Evolutionary conservation across 169 alveolate genomes (phyloP).

Genomic region (Eimeria maxima): DNA sequence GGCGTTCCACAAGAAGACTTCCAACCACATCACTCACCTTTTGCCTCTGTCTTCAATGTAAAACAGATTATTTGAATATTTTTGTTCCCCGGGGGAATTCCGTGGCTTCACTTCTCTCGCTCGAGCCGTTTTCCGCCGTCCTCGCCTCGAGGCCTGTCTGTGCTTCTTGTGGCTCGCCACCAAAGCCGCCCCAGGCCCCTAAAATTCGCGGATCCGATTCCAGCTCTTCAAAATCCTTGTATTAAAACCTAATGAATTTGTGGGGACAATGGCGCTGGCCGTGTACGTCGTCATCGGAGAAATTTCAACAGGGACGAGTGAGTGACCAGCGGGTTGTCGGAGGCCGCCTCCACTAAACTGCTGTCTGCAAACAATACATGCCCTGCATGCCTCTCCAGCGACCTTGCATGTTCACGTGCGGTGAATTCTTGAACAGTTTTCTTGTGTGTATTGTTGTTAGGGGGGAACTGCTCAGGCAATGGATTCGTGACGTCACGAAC

Average conservation of each 20-base stretch:
- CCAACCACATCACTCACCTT: background rate
- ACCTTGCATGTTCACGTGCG: background rate
- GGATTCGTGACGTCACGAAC: background rate
- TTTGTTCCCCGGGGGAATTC: background rate
- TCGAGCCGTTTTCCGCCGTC: background rate
- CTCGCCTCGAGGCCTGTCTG: constrained; percentile 19
- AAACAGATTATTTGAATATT: background rate
- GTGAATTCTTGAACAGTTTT: background rate
- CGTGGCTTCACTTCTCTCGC: background rate
- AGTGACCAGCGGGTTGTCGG: constrained; percentile 34
- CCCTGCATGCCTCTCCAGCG: background rate
- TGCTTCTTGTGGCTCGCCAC: background rate
- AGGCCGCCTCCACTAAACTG: background rate
- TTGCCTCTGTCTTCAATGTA: background rate
- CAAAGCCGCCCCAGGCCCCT: background rate
- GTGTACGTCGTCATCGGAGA: background rate
- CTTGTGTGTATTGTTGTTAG: background rate
- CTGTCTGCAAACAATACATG: background rate
- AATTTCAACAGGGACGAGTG: background rate
- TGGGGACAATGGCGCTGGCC: background rate
- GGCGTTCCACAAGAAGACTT: background rate
- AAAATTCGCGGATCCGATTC: background rate
- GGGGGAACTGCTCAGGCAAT: background rate
- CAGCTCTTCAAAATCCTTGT: background rate
- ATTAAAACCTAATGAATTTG: background rate